Evolutionary conservation across 164 flowering plant species (phyloP), one percentile per base, ranked within the genome.

Genomic region (Berberis vulgaris): DNA sequence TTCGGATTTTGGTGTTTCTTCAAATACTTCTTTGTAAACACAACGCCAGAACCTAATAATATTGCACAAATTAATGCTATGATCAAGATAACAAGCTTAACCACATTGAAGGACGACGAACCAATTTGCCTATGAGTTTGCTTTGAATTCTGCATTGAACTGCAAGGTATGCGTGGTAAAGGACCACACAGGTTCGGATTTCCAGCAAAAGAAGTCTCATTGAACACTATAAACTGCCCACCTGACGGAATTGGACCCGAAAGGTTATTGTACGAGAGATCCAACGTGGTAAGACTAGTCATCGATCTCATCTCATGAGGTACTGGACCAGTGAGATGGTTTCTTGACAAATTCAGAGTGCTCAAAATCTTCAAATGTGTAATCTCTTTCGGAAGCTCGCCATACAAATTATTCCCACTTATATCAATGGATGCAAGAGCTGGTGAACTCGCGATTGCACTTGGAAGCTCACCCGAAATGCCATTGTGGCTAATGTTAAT

Each of bases 241-340:
- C 78, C 84, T 3, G 59, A 4, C 1, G 98, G 97, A 46, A 87
- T 55, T 11, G 50, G 45, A 12, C 98, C 98, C 10, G 72, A 52
- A 45, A 94, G 81, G 45, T 84, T 58, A 60, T 94, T 94, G 70
- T 70, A 61, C 3, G 98, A 87, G 53, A 94, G 79, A 57, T 94
- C 97, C 13, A 94, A 79, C 1, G 74, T 67, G 0, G 87, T 82
- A 10, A 94, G 72, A 69, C 94, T 88, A 6, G 67, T 60, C 91
- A 90, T 83, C 41, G 66, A 63, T 26, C 78, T 67, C 4, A 94
- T 79, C 41, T 82, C 85, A 7, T 26, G 43, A 0, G 97, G 97
- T 12, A 94, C 80, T 72, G 49, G 54, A 1, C 98, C 98, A 0
- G 73, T 68, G 1, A 90, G 61, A 0, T 69, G 76, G 66, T 94